Percentiles rank a stretch among this genome's conserved stretches.
Evolutionary conservation across 306 rosid genomes (phyloP).

Genomic region (Lathyrus aphaca): DNA sequence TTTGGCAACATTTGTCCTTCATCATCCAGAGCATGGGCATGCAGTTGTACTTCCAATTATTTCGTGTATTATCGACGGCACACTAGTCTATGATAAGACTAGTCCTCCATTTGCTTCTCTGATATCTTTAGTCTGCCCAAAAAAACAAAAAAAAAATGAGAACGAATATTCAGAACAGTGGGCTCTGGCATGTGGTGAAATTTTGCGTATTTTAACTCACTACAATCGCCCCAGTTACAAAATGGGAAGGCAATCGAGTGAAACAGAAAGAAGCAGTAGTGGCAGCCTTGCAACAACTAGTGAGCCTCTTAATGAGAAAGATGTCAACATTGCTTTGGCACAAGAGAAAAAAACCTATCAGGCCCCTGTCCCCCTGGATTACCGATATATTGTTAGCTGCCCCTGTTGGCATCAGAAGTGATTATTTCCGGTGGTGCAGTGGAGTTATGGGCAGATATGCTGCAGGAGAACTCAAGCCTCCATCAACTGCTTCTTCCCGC

Average conservation of each 20-base stretch:
- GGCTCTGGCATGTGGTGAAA: slow-evolving; percentile 98
- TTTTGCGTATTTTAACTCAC: slow-evolving; percentile 92
- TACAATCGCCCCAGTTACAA: too few species aligned
- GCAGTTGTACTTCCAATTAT: too few species aligned
- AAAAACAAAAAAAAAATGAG: too few species aligned
- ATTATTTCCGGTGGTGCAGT: slow-evolving; percentile 98
- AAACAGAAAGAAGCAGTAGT: too few species aligned
- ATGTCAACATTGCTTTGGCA: slow-evolving; percentile 41
- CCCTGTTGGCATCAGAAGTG: slow-evolving; percentile 91
- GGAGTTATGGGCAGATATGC: slow-evolving; percentile 99
- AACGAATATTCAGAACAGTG: slow-evolving; percentile 94
- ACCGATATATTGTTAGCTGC: slow-evolving; percentile 90
- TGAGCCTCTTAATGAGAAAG: slow-evolving; percentile 54
- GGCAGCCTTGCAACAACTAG: too few species aligned
- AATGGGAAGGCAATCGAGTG: too few species aligned
- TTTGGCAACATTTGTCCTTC: too few species aligned
- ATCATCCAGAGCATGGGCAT: too few species aligned
- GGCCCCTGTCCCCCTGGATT: slow-evolving; percentile 97
- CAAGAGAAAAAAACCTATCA: slow-evolving; percentile 85
- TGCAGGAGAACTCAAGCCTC: slow-evolving; percentile 98
- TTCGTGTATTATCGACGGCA: too few species aligned
- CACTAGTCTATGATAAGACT: too few species aligned
- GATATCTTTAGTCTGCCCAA: slow-evolving; percentile 88
- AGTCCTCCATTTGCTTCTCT: too few species aligned
- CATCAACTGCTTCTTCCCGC: slow-evolving; percentile 67